Conservation (phyloP, 208 protist genomes). For the Leishmania tarentolae region DNA sequence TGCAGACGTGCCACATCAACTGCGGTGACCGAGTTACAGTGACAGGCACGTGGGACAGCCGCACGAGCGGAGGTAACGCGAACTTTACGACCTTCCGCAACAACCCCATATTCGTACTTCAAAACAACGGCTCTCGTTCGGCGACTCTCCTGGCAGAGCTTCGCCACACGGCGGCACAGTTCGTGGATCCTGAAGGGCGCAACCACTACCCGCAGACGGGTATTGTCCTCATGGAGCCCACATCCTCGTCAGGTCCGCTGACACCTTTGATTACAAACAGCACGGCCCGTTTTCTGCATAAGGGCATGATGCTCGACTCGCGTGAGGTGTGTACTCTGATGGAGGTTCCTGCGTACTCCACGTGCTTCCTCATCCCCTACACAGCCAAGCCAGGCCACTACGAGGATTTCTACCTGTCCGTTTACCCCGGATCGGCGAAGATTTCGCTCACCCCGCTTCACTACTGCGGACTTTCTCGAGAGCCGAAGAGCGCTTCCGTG, state of each 20-base stretch:
- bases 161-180: slow-evolving; percentile 66
- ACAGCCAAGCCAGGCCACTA: slow-evolving; percentile 64
- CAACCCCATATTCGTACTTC: slow-evolving; percentile 87
- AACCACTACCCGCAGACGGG: slow-evolving; percentile 87
- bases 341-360: slow-evolving; percentile 65
- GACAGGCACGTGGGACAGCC: slow-evolving; percentile 56
- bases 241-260: slow-evolving; percentile 38
- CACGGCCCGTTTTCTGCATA: slow-evolving; percentile 82
- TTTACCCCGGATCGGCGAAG: slow-evolving; percentile 83
- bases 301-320: slow-evolving; percentile 87
- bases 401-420: slow-evolving; percentile 71
- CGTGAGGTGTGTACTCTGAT: slow-evolving; percentile 82
- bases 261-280: slow-evolving; percentile 84
- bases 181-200: slow-evolving; percentile 68
- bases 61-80: slow-evolving; percentile 75
- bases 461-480: slow-evolving; percentile 62
- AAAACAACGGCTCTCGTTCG: slow-evolving; percentile 79
- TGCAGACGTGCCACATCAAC: slow-evolving; percentile 86
- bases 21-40: slow-evolving; percentile 81
- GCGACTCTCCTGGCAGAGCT: slow-evolving; percentile 76
- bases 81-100: slow-evolving; percentile 85
- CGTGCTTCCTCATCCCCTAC: slow-evolving; percentile 83
- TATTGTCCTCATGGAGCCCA: slow-evolving; percentile 71
- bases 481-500: slow-evolving; percentile 45
- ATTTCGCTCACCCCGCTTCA: slow-evolving; percentile 72